phyloP scores from a whole-genome alignment of 108 stramenopile genomes.

The Epithemia pelagica region DNA sequence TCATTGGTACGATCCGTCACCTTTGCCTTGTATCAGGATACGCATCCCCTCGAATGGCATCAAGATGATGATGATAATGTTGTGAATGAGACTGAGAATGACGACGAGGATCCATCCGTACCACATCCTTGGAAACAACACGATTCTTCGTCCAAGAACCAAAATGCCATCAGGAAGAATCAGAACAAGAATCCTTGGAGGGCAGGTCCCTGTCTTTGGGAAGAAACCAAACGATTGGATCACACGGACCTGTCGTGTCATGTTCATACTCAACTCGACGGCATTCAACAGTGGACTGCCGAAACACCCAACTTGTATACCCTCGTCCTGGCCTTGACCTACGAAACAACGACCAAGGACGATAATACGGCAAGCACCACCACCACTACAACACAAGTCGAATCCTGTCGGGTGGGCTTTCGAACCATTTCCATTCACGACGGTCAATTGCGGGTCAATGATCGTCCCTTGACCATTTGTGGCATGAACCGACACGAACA shows the following conservation, averaged over 20 bases:
- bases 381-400: slow-evolving; percentile 31
- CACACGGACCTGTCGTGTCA: background rate
- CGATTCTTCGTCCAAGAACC: no score
- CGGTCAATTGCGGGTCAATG: slow-evolving; percentile 43
- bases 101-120: no score
- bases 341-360: background rate
- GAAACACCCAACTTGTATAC: slow-evolving; percentile 81
- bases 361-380: background rate
- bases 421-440: slow-evolving; percentile 57
- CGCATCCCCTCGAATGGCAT: background rate
- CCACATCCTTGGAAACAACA: no score
- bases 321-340: slow-evolving; percentile 35
- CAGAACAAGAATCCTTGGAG: background rate
- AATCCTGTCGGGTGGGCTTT: slow-evolving; percentile 82
- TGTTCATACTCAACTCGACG: background rate
- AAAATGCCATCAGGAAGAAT: slow-evolving; percentile 11
- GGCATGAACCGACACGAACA: slow-evolving; percentile 96
- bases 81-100: background rate
- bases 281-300: slow-evolving; percentile 59
- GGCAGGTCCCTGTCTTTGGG: background rate
- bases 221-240: background rate
- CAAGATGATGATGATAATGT: background rate
- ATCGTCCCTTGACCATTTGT: slow-evolving; percentile 53
- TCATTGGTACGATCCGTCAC: background rate
- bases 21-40: background rate